Conservation (phyloP, 192 early-diverging fungal species). For the Mortierella alpina region DNA sequence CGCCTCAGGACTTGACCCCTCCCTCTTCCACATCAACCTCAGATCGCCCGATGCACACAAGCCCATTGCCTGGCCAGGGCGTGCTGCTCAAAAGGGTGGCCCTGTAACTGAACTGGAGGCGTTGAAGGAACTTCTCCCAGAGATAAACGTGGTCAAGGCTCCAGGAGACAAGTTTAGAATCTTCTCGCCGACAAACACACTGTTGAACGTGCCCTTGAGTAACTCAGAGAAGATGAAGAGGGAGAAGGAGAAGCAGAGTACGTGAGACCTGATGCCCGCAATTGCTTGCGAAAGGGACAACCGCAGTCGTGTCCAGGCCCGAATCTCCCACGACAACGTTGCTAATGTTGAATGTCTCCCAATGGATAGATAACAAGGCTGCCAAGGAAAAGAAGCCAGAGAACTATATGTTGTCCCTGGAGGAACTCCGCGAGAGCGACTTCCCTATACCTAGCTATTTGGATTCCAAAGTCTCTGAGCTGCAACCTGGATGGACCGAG, state of each 20-base stretch:
- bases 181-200: constrained; percentile 47
- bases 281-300: too few species aligned
- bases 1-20: constrained; percentile 55
- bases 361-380: constrained; percentile 15
- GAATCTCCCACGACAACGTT: neutral
- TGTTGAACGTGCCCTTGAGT: constrained; percentile 57
- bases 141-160: constrained; percentile 51
- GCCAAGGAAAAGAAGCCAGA: constrained; percentile 46
- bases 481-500: constrained; percentile 59
- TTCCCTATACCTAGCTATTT: constrained; percentile 58
- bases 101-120: constrained; percentile 19
- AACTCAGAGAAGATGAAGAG: constrained; percentile 47
- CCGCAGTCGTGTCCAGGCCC: too few species aligned
- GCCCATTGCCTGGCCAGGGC: constrained; percentile 8
- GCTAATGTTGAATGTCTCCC: neutral
- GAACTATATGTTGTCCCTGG: constrained; percentile 54
- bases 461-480: constrained; percentile 21
- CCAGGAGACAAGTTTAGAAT: constrained; percentile 50
- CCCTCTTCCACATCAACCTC: constrained; percentile 46
- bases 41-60: constrained; percentile 32
- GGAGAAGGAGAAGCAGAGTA: constrained; percentile 40
- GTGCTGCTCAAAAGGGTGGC: constrained; percentile 14
- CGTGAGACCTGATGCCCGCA: neutral
- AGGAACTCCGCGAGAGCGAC: constrained; percentile 54
- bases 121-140: constrained; percentile 21